Percentiles rank a stretch among this genome's conserved stretches.
phyloP scores from a whole-genome alignment of 2,329 filamentous ascomycete genomes.

The Conoideocrella luteorostrata region DNA sequence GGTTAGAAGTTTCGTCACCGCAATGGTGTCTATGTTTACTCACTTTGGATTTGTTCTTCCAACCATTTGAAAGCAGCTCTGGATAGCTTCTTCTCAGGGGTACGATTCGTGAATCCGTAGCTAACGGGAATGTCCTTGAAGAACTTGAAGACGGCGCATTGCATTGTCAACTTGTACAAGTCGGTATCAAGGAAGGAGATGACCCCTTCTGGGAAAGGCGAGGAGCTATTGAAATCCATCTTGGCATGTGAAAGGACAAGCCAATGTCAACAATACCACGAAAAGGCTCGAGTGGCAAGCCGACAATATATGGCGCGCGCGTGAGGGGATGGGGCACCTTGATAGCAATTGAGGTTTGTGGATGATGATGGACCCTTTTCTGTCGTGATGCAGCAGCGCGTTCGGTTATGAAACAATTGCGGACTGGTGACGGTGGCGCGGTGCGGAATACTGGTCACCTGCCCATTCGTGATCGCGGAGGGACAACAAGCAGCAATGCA shows the following conservation, averaged over 20 bases:
- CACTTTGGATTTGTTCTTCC: slow-evolving; percentile 72
- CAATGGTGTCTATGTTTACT: slow-evolving; percentile 18
- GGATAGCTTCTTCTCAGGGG: slow-evolving; percentile 85
- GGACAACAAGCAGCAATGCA: neutral
- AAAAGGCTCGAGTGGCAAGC: too few relatives aligned
- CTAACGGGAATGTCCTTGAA: slow-evolving; percentile 78
- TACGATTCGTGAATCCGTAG: slow-evolving; percentile 93
- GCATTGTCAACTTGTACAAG: slow-evolving; percentile 97
- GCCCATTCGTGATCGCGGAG: neutral
- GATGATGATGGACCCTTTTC: too few relatives aligned
- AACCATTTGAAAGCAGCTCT: slow-evolving; percentile 82
- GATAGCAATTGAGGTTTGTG: too few relatives aligned
- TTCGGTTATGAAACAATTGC: too few relatives aligned
- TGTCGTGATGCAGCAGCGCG: too few relatives aligned
- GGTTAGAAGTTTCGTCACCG: neutral
- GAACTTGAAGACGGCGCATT: slow-evolving; percentile 91
- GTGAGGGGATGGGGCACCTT: too few relatives aligned
- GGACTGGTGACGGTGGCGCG: too few relatives aligned
- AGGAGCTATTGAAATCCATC: slow-evolving; percentile 63
- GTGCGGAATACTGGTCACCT: too few relatives aligned
- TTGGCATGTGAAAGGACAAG: neutral
- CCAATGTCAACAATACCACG: too few relatives aligned
- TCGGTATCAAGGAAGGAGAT: slow-evolving; percentile 78
- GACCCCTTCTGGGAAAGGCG: slow-evolving; percentile 66
- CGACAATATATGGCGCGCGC: too few relatives aligned